phyloP scores from a whole-genome alignment of 352 stramenopile species.

The Phytophthora nicotianae region DNA sequence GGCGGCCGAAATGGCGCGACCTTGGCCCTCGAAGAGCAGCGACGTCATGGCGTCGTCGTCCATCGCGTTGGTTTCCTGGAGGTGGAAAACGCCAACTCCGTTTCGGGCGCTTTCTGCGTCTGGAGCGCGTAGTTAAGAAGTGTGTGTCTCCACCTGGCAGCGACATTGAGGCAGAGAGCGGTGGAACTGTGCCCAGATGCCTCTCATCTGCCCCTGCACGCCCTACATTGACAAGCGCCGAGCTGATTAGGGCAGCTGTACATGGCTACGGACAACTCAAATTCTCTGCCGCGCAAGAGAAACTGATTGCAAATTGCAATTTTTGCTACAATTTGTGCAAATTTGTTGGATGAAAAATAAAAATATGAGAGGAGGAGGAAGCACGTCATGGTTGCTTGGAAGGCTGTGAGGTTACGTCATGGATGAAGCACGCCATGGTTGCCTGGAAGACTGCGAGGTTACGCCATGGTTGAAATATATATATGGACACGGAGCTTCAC shows the following conservation, averaged over 20 bases:
- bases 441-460: no score
- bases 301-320: background rate
- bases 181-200: slow-evolving; percentile 2
- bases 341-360: background rate
- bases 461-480: no score
- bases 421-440: no score
- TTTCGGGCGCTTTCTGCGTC: slow-evolving; percentile 9
- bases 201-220: background rate
- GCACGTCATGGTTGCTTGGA: no score
- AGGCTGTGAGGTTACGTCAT: no score
- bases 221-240: background rate
- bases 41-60: slow-evolving; percentile 15
- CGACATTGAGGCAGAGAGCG: slow-evolving; percentile 15
- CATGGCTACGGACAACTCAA: background rate
- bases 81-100: slow-evolving; percentile 10
- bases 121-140: slow-evolving; percentile 13
- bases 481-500: no score
- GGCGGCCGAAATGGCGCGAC: slow-evolving; percentile 7
- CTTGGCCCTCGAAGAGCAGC: background rate
- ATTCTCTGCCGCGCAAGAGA: background rate
- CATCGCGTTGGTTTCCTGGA: slow-evolving; percentile 29
- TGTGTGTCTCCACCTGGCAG: slow-evolving; percentile 13
- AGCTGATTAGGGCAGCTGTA: no score
- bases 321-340: background rate
- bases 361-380: no score